phyloP scores from a whole-genome alignment of 2,329 filamentous ascomycete genomes.

The Orbilia javanica region DNA sequence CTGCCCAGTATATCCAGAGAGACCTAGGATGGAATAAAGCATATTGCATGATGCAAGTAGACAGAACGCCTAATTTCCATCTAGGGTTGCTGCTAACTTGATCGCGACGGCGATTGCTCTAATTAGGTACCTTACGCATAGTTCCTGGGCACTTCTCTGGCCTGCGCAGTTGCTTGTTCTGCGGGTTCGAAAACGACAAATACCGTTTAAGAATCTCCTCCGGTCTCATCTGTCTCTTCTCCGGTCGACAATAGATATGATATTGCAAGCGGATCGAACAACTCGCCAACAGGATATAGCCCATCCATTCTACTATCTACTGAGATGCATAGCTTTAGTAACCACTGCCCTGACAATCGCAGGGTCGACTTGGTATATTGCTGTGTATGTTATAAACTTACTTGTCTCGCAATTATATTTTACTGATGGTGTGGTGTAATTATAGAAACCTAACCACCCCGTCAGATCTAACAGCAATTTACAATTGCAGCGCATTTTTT shows the following conservation, averaged over 20 bases:
- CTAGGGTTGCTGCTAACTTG: neutral
- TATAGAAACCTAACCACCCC: slow-evolving; percentile 82
- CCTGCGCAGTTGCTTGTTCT: slow-evolving; percentile 84
- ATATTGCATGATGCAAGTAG: slow-evolving; percentile 92
- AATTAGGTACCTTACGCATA: slow-evolving; percentile 81
- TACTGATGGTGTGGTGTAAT: neutral
- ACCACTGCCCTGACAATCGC: slow-evolving; percentile 89
- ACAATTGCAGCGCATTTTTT: slow-evolving; percentile 99
- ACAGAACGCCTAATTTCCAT: neutral
- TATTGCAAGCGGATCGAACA: slow-evolving; percentile 70
- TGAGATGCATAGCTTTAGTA: slow-evolving; percentile 82
- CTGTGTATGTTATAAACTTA: slow-evolving; percentile 70
- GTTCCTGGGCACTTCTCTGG: slow-evolving; percentile 92
- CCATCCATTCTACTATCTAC: slow-evolving; percentile 77
- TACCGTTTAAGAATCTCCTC: slow-evolving; percentile 89
- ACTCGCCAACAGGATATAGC: slow-evolving; percentile 65
- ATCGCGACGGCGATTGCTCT: slow-evolving; percentile 21
- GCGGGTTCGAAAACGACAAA: slow-evolving; percentile 80
- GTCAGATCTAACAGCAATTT: slow-evolving; percentile 94
- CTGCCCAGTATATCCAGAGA: slow-evolving; percentile 93
- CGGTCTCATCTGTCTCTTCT: slow-evolving; percentile 75
- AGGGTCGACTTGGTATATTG: slow-evolving; percentile 94
- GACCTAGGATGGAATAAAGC: slow-evolving; percentile 95
- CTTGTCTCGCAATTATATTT: neutral
- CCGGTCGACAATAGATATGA: slow-evolving; percentile 82